Conservation (phyloP, 768 basidiomycete genomes). For the Mycena vitilis region DNA sequence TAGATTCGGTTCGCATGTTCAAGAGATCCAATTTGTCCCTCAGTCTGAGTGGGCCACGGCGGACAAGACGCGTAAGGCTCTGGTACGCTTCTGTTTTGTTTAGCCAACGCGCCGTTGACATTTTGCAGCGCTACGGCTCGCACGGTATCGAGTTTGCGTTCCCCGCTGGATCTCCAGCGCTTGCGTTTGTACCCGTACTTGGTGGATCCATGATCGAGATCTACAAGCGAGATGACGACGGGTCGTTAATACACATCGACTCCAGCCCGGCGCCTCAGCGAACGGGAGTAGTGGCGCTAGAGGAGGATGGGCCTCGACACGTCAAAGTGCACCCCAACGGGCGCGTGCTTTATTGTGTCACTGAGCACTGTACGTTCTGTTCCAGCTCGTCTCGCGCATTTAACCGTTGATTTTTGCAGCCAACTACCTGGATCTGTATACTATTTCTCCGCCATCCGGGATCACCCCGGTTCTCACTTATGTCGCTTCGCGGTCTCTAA, state of each 20-base stretch:
- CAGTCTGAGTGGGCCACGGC: slow-evolving; percentile 54
- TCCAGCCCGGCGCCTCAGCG: slow-evolving; percentile 52
- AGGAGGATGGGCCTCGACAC: slow-evolving; percentile 63
- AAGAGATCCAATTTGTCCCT: slow-evolving; percentile 61
- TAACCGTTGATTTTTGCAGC: slow-evolving; percentile 42
- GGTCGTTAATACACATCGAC: slow-evolving; percentile 50
- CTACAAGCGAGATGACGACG: slow-evolving; percentile 50
- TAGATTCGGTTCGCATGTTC: slow-evolving; percentile 56
- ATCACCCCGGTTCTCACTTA: slow-evolving; percentile 32
- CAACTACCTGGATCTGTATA: slow-evolving; percentile 59
- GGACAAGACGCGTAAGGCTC: slow-evolving; percentile 62
- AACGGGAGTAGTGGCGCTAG: slow-evolving; percentile 39
- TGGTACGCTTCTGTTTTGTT: slow-evolving; percentile 46
- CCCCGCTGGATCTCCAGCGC: slow-evolving; percentile 36
- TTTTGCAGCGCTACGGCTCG: slow-evolving; percentile 58
- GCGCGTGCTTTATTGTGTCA: slow-evolving; percentile 61
- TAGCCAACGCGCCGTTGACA: not conserved
- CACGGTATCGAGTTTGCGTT: slow-evolving; percentile 62
- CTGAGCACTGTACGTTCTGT: slow-evolving; percentile 59
- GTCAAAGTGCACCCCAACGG: slow-evolving; percentile 66
- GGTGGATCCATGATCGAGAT: slow-evolving; percentile 62
- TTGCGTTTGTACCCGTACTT: slow-evolving; percentile 63
- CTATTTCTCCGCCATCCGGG: slow-evolving; percentile 41
- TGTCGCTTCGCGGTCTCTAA: slow-evolving; percentile 40
- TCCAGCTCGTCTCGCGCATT: not conserved